A percentile compares a stretch with the other conserved stretches of the same genome.
phyloP scores from a whole-genome alignment of 768 basidiomycete species.

The Leucosporidium scottii region DNA sequence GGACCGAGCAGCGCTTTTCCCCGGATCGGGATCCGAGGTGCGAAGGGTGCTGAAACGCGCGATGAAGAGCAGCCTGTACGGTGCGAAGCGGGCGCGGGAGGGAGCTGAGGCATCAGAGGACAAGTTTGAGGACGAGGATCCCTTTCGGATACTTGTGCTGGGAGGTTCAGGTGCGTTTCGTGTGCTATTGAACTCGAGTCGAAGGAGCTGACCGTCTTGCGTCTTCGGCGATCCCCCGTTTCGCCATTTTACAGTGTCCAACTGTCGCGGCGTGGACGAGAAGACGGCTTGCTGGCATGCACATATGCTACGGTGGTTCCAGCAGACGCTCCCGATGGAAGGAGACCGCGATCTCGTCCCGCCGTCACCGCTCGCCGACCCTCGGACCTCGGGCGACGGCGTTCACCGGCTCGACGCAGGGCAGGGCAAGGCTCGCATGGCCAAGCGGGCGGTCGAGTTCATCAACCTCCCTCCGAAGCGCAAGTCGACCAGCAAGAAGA shows the following conservation, averaged over 20 bases:
- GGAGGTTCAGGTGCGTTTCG: conserved; percentile 25
- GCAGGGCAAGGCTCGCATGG: neutral
- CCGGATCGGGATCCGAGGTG: conserved; percentile 22
- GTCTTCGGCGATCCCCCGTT: no score
- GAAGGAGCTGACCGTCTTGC: neutral
- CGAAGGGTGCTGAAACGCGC: conserved; percentile 18
- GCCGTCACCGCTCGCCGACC: conserved; percentile 1
- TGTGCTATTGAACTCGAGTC: neutral
- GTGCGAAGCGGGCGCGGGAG: conserved; percentile 9
- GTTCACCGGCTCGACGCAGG: neutral
- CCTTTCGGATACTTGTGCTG: conserved; percentile 24
- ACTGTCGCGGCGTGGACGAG: conserved; percentile 31
- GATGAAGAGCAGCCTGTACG: conserved; percentile 22
- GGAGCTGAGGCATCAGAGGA: neutral
- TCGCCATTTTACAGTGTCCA: conserved; percentile 8
- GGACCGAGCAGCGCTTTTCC: conserved; percentile 20
- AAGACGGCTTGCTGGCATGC: conserved; percentile 28
- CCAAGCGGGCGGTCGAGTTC: conserved; percentile 2
- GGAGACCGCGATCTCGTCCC: conserved; percentile 21
- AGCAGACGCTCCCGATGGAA: conserved; percentile 22
- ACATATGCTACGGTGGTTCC: conserved; percentile 20
- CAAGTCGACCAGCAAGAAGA: conserved; percentile 1
- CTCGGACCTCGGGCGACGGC: neutral
- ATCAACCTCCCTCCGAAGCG: neutral
- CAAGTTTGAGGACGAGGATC: conserved; percentile 20